These are phyloP conservation scores for Mitragyna speciosa DNA, from an alignment of 257 asterid genomes.

Conservation along the genomic window DNA sequence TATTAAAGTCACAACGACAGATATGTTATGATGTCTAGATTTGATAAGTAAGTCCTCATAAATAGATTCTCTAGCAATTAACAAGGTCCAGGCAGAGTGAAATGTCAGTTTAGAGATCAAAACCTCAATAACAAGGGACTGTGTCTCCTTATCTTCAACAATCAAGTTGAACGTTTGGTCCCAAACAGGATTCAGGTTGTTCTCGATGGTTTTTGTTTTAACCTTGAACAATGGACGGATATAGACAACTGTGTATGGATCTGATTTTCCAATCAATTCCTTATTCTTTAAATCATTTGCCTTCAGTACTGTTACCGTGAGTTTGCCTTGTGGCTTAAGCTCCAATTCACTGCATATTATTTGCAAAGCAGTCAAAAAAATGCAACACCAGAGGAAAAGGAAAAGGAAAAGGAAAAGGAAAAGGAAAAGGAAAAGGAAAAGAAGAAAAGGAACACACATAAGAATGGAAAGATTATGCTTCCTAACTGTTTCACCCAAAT, in stretches of 20 bases:
- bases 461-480: background rate
- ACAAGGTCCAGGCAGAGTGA: background rate
- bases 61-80: constrained; percentile 2
- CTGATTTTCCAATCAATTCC: constrained; percentile 96
- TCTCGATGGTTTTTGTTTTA: constrained; percentile 81
- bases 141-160: constrained; percentile 99
- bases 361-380: constrained; percentile 17
- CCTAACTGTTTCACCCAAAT: background rate
- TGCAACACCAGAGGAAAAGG: background rate
- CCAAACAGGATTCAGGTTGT: constrained; percentile 96
- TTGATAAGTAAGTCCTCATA: background rate
- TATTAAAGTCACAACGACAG: background rate
- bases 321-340: constrained; percentile 95
- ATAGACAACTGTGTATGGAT: constrained; percentile 73
- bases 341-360: constrained; percentile 78
- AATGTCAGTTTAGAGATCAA: constrained; percentile 21
- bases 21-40: background rate
- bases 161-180: constrained; percentile 70
- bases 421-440: background rate
- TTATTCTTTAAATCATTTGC: constrained; percentile 84
- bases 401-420: background rate
- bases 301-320: constrained; percentile 55
- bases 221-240: constrained; percentile 92
- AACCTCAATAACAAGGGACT: constrained; percentile 79
- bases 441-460: background rate